Conservation (phyloP, 352 stramenopile genomes). For the Globisporangium cystogenes region DNA sequence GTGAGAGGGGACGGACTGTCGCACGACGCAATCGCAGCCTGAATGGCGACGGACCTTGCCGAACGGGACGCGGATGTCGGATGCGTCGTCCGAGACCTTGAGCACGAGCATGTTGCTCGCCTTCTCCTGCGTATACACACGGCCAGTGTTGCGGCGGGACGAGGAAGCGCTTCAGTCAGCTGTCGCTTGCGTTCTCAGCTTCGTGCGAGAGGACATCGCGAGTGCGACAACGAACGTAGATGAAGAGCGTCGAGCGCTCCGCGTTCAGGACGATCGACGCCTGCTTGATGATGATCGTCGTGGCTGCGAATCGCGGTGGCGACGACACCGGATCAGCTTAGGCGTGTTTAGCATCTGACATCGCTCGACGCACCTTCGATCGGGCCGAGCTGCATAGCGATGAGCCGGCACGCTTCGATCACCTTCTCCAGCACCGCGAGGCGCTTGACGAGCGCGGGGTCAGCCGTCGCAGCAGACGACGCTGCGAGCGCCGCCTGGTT, state of each 20-base stretch:
- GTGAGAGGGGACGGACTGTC: no score
- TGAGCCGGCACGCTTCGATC: conserved; percentile 69
- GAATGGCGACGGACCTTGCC: conserved; percentile 39
- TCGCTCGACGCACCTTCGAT: conserved; percentile 33
- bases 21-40: no score
- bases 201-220: neutral
- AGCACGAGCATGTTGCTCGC: conserved; percentile 76
- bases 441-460: conserved; percentile 47
- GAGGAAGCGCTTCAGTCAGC: neutral
- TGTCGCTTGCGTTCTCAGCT: neutral
- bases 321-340: neutral
- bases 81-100: conserved; percentile 80
- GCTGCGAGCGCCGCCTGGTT: neutral
- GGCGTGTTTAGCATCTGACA: no score
- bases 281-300: conserved; percentile 82
- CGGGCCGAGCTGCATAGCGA: conserved; percentile 74
- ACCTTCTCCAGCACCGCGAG: conserved; percentile 72
- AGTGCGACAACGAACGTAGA: conserved; percentile 42
- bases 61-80: conserved; percentile 81
- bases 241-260: conserved; percentile 88
- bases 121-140: conserved; percentile 37
- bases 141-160: neutral
- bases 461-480: conserved; percentile 9
- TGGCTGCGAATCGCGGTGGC: conserved; percentile 29
- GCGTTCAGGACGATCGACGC: conserved; percentile 85